Evolutionary conservation across 768 basidiomycete genomes (phyloP), one percentile per base, ranked within the genome.

Genomic region (Amylocystis lapponica): DNA sequence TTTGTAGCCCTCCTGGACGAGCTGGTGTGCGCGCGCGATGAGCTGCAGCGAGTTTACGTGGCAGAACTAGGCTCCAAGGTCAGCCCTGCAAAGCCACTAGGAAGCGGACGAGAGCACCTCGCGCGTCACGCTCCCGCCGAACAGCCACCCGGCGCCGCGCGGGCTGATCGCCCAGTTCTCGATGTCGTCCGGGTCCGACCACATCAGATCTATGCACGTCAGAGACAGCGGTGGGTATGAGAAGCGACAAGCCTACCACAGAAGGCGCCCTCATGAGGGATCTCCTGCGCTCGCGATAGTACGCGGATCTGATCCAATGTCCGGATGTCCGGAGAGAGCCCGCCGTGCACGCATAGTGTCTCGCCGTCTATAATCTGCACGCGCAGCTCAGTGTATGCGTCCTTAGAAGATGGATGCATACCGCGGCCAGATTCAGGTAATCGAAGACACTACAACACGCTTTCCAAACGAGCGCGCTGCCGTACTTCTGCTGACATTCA

Each of bases 241-340:
- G 27, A 14, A 27, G 14, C 14, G 13, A 25, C 27, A 27, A n/a
- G n/a, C 78, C 23, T 54, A 83, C 86, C 86, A 53, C 95, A 98
- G 70, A 98, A 97, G 7, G 94, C 86, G n/a, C 95, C 95, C 61
- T 97, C 95, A 61, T 98, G 95, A 2, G 94, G 95, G 35, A 98
- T 95, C 62, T 98, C 95, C 57, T 97, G 93, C n/a, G 91, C 89
- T 43, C 95, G 74, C 3, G 91, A 88, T 32, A 97, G 70, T 5
- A 94, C 89, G 5, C 95, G 76, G 50, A 98, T 88, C 60, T 96
- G 93, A 62, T 97, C 95, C 5, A 97, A 68, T 2, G 95, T 95
- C 33, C 91, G 78, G 43, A 98, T 93, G 58, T 97, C 94, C 1
- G 95, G 95, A 7, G 92, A 96, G 2, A 98, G 76, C 3, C 95